Evolutionary conservation across 805 yeast species (phyloP).

Genomic region (Saturnispora hagleri): DNA sequence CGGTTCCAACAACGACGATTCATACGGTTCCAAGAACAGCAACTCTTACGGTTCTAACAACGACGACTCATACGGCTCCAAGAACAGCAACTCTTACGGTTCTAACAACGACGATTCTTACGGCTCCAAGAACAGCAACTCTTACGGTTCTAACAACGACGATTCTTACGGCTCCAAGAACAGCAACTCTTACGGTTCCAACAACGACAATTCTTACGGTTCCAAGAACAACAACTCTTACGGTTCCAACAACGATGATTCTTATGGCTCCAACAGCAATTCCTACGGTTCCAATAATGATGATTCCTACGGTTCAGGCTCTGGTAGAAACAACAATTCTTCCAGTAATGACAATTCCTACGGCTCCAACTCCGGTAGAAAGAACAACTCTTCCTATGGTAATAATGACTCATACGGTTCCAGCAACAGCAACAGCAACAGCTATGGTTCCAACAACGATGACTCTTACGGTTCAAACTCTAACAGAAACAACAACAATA

Average conservation of each 20-base stretch:
- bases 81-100: slow-evolving; percentile 18
- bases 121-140: slow-evolving; percentile 21
- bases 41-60: neutral
- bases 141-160: slow-evolving; percentile 6
- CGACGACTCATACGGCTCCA: slow-evolving; percentile 13
- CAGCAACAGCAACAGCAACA: neutral
- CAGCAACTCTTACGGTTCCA: neutral
- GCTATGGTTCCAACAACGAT: slow-evolving; percentile 20
- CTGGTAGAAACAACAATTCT: too few species aligned
- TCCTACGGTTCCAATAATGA: slow-evolving; percentile 23
- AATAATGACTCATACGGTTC: slow-evolving; percentile 15
- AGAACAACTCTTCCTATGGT: neutral
- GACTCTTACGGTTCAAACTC: slow-evolving; percentile 11
- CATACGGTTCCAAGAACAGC: slow-evolving; percentile 20
- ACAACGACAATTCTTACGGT: slow-evolving; percentile 18
- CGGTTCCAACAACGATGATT: slow-evolving; percentile 23
- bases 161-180: slow-evolving; percentile 18
- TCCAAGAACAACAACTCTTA: slow-evolving; percentile 18
- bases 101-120: slow-evolving; percentile 21
- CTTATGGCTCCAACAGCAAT: slow-evolving; percentile 2
- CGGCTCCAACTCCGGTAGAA: slow-evolving; percentile 15
- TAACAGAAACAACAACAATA: slow-evolving; percentile 6
- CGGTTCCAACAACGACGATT: slow-evolving; percentile 16
- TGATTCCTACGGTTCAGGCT: slow-evolving; percentile 9
- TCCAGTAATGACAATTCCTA: too few species aligned